These are phyloP conservation scores for Rhodomyrtus psidioides DNA, from an alignment of 441 rosid genomes.

Conservation along the genomic window DNA sequence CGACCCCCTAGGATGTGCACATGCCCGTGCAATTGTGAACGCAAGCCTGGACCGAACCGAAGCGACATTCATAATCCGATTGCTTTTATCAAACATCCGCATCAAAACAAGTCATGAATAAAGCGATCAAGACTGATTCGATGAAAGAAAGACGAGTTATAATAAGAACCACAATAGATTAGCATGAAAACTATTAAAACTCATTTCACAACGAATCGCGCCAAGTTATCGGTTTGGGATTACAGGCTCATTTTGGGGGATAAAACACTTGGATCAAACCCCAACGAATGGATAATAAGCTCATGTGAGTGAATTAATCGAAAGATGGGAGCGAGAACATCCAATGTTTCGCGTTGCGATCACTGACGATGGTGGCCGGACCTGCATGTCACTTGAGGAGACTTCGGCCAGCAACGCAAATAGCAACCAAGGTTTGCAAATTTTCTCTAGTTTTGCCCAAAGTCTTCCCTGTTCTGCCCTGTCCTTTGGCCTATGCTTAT, in stretches of 20 bases:
- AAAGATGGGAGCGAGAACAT: no score
- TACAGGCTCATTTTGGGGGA: neutral
- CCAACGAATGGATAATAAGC: neutral
- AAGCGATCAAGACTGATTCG: neutral
- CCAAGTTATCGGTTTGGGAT: neutral
- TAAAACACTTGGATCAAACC: neutral
- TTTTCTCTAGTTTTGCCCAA: neutral
- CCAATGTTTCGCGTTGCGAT: neutral
- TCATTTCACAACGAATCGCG: neutral
- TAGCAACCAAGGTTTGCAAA: neutral
- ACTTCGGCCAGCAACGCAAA: neutral
- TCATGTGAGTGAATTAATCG: neutral
- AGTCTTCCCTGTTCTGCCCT: no score
- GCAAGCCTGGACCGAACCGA: no score
- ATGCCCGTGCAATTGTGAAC: no score
- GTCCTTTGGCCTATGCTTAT: no score
- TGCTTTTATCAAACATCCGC: neutral
- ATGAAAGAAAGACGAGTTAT: neutral
- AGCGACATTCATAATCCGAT: neutral
- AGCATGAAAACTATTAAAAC: neutral
- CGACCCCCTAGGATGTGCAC: no score
- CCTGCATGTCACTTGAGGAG: neutral
- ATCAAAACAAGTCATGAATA: neutral
- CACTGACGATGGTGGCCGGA: rapidly evolving
- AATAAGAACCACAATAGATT: neutral